Evolutionary conservation across 2,329 filamentous ascomycete species (phyloP), one percentile per base, ranked within the genome.

Genomic region (Dactylellina haptotyla): DNA sequence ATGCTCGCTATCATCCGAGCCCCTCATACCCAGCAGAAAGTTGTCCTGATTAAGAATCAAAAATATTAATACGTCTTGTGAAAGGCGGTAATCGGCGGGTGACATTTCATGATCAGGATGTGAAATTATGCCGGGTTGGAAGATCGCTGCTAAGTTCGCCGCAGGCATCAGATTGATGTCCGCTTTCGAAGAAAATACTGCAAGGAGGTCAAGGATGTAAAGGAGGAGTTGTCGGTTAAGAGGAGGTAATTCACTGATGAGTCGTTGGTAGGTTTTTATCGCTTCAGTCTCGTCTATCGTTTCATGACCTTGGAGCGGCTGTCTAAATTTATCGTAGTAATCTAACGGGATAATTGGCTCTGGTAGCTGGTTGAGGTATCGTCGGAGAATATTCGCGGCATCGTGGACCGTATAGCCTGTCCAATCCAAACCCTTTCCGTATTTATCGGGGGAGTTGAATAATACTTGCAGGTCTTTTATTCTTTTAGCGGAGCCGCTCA

Each of bases 21-120:
- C 95, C 79, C 93, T 92, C 95, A 99, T 99, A 63, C 95, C 95
- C 76, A 99, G 96, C 76, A 99, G 84, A 84, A 99, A 99, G 81
- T 97, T 92, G 79, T 99, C 95, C 80, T 99, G 95, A 78, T 99
- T 97, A 80, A 98, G 93, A 76, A 99, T 99, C 77, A 99, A 83
- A 81, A 99, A 99, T 56, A 99, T 97, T 75, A 99, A 86, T 18
- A 99, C 94, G 78, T 95, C 94, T 84, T 99, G 95, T 80, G 96
- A 98, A 4, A 99, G 84, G 30, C 92, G 89, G 80, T 99, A 99
- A 79, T 98, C 94, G 66, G 91, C 87, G 0, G 95, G 95, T 0
- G 92, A 89, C 94, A 99, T 98, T 79, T 96, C 93, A 80, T 99
- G 95, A 71, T 87, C 84, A 0, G 95, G 95, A 80, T 99, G 95